Evolutionary conservation across 306 rosid genomes (phyloP).

Genomic region (Ochetophila trinervis): DNA sequence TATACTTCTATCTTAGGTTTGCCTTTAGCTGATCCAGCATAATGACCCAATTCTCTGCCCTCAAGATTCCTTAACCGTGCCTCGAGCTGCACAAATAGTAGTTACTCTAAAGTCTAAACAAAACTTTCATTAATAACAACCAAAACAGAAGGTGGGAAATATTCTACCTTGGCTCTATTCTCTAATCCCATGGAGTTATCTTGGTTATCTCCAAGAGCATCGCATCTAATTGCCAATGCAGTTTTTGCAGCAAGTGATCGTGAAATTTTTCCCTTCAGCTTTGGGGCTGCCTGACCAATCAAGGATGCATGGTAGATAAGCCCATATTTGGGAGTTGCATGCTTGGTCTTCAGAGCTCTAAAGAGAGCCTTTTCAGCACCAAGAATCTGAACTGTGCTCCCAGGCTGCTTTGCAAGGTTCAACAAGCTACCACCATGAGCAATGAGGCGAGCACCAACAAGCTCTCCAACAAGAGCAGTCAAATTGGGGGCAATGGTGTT

Average conservation of each 20-base stretch:
- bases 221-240: conserved; percentile 76
- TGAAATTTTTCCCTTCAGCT: conserved; percentile 86
- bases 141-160: not conserved
- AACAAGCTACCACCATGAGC: conserved; percentile 87
- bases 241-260: conserved; percentile 89
- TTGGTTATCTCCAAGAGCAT: conserved; percentile 77
- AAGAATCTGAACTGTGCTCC: conserved; percentile 90
- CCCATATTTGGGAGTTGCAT: conserved; percentile 93
- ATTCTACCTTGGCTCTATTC: conserved; percentile 65
- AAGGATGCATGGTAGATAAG: conserved; percentile 93
- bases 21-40: conserved; percentile 89
- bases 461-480: conserved; percentile 93
- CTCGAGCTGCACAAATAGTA: conserved; percentile 51
- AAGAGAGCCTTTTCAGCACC: conserved; percentile 97
- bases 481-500: conserved; percentile 91
- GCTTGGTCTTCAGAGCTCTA: conserved; percentile 89
- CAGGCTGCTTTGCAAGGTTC: conserved; percentile 97
- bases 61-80: conserved; percentile 82
- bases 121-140: not conserved
- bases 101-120: not conserved
- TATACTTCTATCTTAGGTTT: conserved; percentile 87
- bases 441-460: conserved; percentile 97
- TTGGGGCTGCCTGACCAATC: conserved; percentile 92
- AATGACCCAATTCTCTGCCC: conserved; percentile 78
- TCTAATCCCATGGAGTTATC: conserved; percentile 90